Base-by-base conservation (phyloP, 768 basidiomycete genomes). In the Lepiota subincarnata region DNA sequence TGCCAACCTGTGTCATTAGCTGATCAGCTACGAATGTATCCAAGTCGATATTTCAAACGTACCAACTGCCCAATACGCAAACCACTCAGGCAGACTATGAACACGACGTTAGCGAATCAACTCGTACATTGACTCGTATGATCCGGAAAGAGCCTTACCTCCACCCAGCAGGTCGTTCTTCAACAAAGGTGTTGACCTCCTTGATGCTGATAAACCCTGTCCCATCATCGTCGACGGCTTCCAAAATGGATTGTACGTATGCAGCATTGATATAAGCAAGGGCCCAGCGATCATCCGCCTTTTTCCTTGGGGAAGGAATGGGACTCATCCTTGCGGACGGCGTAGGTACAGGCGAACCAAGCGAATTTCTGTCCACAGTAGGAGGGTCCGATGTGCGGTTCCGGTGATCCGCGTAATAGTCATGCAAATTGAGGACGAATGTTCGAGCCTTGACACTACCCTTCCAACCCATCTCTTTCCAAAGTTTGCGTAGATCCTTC, bases 401-500 rank as follows among this genome's bases (percentile, higher is more conserved):
- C 16, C 55, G 55, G 11, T 57, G 57, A 13, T 70, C 68, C 4
- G 64, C 61, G 42, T 64, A 73, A 46, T 69, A 69, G 47, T 75
- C 72, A 31, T 68, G 69, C 8, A 75, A 59, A 22, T 70, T 69
- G 6, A 77, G 66, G 4, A 78, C 75, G 43, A 81, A 80, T 48
- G 76, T 74, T 2, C 71, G 65, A 1, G 78, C 74, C 58, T 80
- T 78, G 28, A 80, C 79, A 55, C 70, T 79, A 10, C 75, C 71
- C 57, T 71, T 73, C 79, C 79, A 80, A 12, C 69, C 70, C 77
- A 79, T 79, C 16, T 77, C 74, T 60, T 73, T 77, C 80, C 79
- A 81, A 1, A 81, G 65, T 6, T 61, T 64, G 43, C 68, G 71
- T 16, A 81, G 61, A 53, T 80, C 76, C 79, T 80, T 56, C 26